These are phyloP conservation scores for Fusarium beomiforme DNA, from an alignment of 2,329 filamentous ascomycete genomes.

Conservation along the genomic window DNA sequence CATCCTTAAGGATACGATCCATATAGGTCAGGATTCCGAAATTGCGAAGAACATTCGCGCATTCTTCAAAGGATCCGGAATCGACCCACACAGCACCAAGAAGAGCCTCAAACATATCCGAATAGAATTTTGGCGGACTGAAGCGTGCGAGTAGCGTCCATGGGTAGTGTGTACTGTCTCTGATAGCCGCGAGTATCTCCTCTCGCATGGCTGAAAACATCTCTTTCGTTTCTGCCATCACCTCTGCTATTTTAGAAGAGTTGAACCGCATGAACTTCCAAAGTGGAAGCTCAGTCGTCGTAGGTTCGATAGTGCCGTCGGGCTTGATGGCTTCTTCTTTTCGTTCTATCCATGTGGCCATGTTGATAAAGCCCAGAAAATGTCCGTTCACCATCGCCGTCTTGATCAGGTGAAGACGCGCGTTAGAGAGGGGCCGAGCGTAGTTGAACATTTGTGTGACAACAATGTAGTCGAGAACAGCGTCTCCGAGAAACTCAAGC, in stretches of 20 bases:
- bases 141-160: constrained; percentile 78
- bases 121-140: constrained; percentile 79
- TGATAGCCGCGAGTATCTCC: constrained; percentile 61
- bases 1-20: constrained; percentile 66
- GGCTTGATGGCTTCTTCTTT: constrained; percentile 35
- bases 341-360: constrained; percentile 54
- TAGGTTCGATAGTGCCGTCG: constrained; percentile 27
- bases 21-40: constrained; percentile 75
- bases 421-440: constrained; percentile 54
- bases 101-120: constrained; percentile 83
- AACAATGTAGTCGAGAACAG: constrained; percentile 82
- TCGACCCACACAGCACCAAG: constrained; percentile 89
- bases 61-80: constrained; percentile 69
- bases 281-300: constrained; percentile 55
- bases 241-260: constrained; percentile 56
- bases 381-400: constrained; percentile 82
- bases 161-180: constrained; percentile 68
- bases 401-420: constrained; percentile 79
- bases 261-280: constrained; percentile 77
- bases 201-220: constrained; percentile 61
- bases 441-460: constrained; percentile 67
- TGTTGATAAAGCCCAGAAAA: constrained; percentile 79
- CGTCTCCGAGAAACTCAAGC: constrained; percentile 89
- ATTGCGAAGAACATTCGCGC: constrained; percentile 67
- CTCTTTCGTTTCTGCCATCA: constrained; percentile 55